phyloP scores from a whole-genome alignment of 257 asterid genomes.

The Linderniella brevidens region DNA sequence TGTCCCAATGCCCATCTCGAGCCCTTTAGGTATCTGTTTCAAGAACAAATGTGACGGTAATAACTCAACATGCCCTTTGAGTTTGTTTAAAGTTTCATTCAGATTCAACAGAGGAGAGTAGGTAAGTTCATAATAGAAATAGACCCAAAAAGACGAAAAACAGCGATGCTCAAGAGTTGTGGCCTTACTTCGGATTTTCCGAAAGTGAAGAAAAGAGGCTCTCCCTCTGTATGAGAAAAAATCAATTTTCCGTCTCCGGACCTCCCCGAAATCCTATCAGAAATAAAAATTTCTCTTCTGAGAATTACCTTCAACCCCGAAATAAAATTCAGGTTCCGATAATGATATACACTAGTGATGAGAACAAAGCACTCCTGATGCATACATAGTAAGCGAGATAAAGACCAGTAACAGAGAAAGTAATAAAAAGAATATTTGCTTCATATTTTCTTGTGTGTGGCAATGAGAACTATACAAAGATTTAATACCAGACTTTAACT shows the following conservation, averaged over 20 bases:
- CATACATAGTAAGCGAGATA: too few species aligned
- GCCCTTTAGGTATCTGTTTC: conserved; percentile 75
- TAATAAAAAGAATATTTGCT: background rate
- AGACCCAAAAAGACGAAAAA: conserved; percentile 6
- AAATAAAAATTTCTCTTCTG: conserved; percentile 1
- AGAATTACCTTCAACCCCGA: background rate
- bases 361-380: background rate
- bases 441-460: conserved; percentile 9
- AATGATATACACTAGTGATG: background rate
- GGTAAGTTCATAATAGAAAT: background rate
- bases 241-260: conserved; percentile 59
- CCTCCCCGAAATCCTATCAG: conserved; percentile 70
- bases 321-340: background rate
- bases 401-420: too few species aligned
- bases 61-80: background rate
- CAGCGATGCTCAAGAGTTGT: background rate
- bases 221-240: conserved; percentile 41
- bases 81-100: too few species aligned
- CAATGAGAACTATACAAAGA: conserved; percentile 16
- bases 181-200: conserved; percentile 76
- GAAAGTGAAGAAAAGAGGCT: conserved; percentile 67
- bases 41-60: conserved; percentile 7
- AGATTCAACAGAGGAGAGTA: too few species aligned
- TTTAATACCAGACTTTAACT: conserved; percentile 87
- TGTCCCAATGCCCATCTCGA: conserved; percentile 88